Base-by-base conservation (phyloP, 2,329 filamentous ascomycete genomes). In the Aschersonia sp. region DNA sequence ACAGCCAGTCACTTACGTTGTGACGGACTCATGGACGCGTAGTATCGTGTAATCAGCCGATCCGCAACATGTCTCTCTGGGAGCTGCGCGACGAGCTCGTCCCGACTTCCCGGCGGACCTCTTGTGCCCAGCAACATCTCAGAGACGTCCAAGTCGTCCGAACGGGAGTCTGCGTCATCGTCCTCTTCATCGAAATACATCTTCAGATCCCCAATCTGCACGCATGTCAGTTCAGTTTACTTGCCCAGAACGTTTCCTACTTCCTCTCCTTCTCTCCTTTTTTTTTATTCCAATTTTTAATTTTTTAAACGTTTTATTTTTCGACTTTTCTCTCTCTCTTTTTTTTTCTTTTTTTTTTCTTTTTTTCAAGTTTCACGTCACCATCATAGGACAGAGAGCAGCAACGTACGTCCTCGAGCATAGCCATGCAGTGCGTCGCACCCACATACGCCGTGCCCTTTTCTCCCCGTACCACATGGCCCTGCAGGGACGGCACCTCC, bases 401-500 rank as follows among this genome's bases (percentile, higher is more conserved):
- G 22, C 11, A 6, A 61, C 70, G 66, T 53, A 78, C 75, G 63
- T 79, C 73, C 55, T 79, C 72, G 9, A 79, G 59, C 59, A 79
- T 77, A 2, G 76, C 76, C 63, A 77, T 72, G 52, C 74, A 77
- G 50, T 79, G 75, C 43, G 76, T 79, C 4, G 74, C 74, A 1
- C 76, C 76, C 5, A 79, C 69, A 52, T 77, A 79, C 5, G 69
- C 74, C 41, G 67, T 69, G 8, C 64, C 66, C 45, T 61, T 59
- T 37, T 65, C 57, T 2, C 68, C 64, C 29, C 63, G 59, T 22
- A 76, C 63, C 6, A 77, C 64, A 47, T 72, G 65, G 0, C 66
- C 71, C 41, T 49, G 58, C 9, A 57, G 51, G 39, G 54, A 54
- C 32, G 58, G 60, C 9, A 55, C 41, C 29, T 40, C 41, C 30